Conservation (phyloP, 495 filamentous ascomycete genomes). For the Penicillium silybi region DNA sequence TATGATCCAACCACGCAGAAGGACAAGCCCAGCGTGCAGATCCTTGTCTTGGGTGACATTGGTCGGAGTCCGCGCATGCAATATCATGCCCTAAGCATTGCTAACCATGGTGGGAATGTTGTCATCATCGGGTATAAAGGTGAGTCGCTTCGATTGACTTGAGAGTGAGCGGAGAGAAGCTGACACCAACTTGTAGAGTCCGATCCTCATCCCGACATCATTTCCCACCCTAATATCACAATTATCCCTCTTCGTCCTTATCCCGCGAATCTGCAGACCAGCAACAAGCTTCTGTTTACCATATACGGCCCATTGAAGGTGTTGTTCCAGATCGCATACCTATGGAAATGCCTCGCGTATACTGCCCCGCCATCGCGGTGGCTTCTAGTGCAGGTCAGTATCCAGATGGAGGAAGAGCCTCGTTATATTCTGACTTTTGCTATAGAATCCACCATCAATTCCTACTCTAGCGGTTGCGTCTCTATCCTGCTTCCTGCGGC, state of each 20-base stretch:
- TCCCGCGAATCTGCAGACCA: constrained; percentile 60
- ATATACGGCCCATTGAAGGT: constrained; percentile 83
- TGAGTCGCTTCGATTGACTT: constrained; percentile 22
- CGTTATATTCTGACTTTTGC: constrained; percentile 9
- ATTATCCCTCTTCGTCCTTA: constrained; percentile 62
- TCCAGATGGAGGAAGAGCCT: neutral
- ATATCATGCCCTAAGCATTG: constrained; percentile 93
- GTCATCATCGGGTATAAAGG: constrained; percentile 86
- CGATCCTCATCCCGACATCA: constrained; percentile 71
- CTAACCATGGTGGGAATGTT: constrained; percentile 74
- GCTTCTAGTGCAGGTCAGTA: constrained; percentile 70
- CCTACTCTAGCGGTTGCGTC: constrained; percentile 77
- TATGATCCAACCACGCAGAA: constrained; percentile 29
- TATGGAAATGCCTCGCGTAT: constrained; percentile 72
- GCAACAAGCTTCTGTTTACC: constrained; percentile 71
- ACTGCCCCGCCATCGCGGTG: constrained; percentile 65
- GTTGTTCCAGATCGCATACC: constrained; percentile 66
- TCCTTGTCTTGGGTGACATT: constrained; percentile 97
- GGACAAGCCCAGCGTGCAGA: constrained; percentile 54
- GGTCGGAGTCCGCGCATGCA: constrained; percentile 97
- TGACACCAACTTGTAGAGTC: constrained; percentile 43
- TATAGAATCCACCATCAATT: constrained; percentile 90
- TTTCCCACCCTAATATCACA: constrained; percentile 58
- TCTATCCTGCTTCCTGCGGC: constrained; percentile 69
- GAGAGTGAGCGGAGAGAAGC: neutral